Percentiles rank a stretch among this genome's conserved stretches.
These are phyloP conservation scores for Gillenia trifoliata DNA, from an alignment of 306 rosid genomes.

Conservation along the genomic window DNA sequence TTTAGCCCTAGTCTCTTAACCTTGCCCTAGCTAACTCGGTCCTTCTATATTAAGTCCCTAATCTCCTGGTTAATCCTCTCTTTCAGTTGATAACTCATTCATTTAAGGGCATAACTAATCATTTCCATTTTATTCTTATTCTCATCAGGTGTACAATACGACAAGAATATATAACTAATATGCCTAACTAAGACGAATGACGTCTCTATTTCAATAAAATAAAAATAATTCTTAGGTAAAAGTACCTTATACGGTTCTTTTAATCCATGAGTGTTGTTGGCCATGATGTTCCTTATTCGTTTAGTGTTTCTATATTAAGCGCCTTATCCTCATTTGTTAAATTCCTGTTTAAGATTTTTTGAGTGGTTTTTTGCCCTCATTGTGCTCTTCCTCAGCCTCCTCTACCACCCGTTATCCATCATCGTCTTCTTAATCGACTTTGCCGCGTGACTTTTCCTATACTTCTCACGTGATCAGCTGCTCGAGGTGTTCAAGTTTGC, in stretches of 20 bases:
- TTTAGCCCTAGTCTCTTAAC: not conserved
- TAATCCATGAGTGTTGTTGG: no score
- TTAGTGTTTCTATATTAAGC: no score
- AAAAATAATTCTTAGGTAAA: not conserved
- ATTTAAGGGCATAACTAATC: not conserved
- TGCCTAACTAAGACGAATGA: not conserved
- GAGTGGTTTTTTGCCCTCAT: no score
- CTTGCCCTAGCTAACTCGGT: not conserved
- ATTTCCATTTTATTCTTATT: not conserved
- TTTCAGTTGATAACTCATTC: not conserved
- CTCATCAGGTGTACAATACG: no score
- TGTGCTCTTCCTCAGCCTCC: no score
- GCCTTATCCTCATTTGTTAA: no score
- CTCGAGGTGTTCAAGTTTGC: constrained; percentile 22
- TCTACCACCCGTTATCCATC: constrained; percentile 46
- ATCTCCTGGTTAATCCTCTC: not conserved
- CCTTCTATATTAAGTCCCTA: not conserved
- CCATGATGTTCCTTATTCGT: no score
- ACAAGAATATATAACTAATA: not conserved
- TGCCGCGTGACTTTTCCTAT: constrained; percentile 55
- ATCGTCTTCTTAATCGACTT: constrained; percentile 28
- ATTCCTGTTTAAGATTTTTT: no score
- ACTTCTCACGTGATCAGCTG: constrained; percentile 51
- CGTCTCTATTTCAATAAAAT: not conserved
- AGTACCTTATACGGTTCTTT: no score